These are phyloP conservation scores for Apiospora kogelbergensis DNA, from an alignment of 2,329 filamentous ascomycete genomes.

Conservation along the genomic window DNA sequence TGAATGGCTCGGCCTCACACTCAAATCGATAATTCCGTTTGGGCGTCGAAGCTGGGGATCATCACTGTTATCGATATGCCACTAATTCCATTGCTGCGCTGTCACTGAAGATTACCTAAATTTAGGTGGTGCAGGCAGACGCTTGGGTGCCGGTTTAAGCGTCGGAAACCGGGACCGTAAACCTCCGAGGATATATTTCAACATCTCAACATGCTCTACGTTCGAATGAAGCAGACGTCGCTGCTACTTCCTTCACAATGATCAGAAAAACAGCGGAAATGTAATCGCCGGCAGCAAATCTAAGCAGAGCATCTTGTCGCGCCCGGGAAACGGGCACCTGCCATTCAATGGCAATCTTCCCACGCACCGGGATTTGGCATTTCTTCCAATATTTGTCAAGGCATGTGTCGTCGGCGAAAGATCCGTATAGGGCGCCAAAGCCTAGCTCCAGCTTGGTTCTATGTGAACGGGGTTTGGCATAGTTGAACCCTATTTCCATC, in stretches of 20 bases:
- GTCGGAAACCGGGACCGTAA: background rate
- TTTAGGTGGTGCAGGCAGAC: background rate
- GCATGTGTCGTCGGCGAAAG: background rate
- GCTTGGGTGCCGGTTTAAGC: background rate
- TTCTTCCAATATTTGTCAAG: background rate
- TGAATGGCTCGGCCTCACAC: background rate
- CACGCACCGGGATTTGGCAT: background rate
- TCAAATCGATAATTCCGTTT: background rate
- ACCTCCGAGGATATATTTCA: background rate
- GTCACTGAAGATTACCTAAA: background rate
- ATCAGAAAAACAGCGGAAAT: too few species aligned
- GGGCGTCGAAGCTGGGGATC: background rate
- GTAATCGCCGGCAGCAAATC: too few species aligned
- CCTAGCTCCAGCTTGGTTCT: background rate
- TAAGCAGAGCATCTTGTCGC: too few species aligned
- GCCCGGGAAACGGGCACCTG: too few species aligned
- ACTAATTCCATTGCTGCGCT: background rate
- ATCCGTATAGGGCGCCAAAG: background rate
- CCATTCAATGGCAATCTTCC: background rate
- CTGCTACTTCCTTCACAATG: too few species aligned
- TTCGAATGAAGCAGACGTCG: too few species aligned
- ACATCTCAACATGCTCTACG: background rate
- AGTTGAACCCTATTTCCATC: background rate
- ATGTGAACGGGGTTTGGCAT: background rate
- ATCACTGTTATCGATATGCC: slow-evolving; percentile 6